phyloP scores from a whole-genome alignment of 2,329 filamentous ascomycete genomes.

The Achaetomium macrosporum region DNA sequence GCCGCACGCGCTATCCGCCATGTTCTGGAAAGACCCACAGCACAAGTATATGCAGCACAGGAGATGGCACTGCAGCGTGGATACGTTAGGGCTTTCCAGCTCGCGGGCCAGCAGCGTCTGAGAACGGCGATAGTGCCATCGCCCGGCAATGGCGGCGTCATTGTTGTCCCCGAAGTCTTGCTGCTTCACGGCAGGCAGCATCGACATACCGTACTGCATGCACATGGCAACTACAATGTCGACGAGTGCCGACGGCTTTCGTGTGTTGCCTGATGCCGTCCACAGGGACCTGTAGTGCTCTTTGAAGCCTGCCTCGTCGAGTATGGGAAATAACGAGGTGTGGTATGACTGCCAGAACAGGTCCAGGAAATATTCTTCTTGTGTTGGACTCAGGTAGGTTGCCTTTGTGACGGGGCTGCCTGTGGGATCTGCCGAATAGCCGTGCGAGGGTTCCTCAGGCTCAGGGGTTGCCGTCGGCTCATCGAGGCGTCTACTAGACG shows the following conservation, averaged over 20 bases:
- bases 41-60: constrained; percentile 41
- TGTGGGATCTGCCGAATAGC: neutral
- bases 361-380: constrained; percentile 38
- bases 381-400: constrained; percentile 28
- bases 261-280: constrained; percentile 23
- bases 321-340: constrained; percentile 29
- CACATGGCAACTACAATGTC: constrained; percentile 48
- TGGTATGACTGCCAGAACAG: constrained; percentile 39
- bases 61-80: constrained; percentile 44
- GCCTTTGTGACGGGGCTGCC: neutral
- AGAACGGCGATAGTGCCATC: constrained; percentile 42
- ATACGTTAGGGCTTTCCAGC: constrained; percentile 42
- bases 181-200: constrained; percentile 26
- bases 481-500: neutral
- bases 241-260: constrained; percentile 43
- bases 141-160: constrained; percentile 39
- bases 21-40: constrained; percentile 44
- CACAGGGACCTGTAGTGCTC: constrained; percentile 37
- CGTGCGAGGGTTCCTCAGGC: neutral
- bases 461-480: neutral
- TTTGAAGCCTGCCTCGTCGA: constrained; percentile 36
- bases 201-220: constrained; percentile 37
- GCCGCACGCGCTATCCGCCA: constrained; percentile 36
- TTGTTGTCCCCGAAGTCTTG: constrained; percentile 14
- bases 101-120: constrained; percentile 40